Conservation (phyloP, 345 rosid species). For the Limnanthes douglasii region DNA sequence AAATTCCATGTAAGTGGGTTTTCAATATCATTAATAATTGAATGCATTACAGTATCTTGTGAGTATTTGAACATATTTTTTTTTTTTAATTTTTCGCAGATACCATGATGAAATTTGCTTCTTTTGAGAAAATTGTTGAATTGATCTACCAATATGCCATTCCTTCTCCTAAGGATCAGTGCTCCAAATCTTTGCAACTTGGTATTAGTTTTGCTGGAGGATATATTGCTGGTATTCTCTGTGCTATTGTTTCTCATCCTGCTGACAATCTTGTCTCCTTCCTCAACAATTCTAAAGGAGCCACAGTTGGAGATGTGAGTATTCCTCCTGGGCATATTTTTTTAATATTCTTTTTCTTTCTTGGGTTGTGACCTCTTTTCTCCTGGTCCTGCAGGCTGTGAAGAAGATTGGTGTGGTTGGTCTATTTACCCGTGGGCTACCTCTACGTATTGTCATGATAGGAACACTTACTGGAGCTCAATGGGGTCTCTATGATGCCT, state of each 20-base stretch:
- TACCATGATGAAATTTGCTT: constrained; percentile 99
- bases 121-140: constrained; percentile 91
- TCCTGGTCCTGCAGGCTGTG: constrained; percentile 52
- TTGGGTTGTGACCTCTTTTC: background rate
- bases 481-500: constrained; percentile 94
- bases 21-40: background rate
- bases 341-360: background rate
- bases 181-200: constrained; percentile 80
- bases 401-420: constrained; percentile 87
- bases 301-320: constrained; percentile 93
- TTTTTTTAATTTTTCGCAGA: constrained; percentile 40
- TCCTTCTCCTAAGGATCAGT: constrained; percentile 72
- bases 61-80: too few species aligned
- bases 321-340: background rate
- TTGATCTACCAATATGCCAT: constrained; percentile 68
- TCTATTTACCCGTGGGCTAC: constrained; percentile 92
- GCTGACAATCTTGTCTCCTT: constrained; percentile 95
- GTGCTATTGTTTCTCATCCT: constrained; percentile 86
- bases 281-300: constrained; percentile 97
- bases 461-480: constrained; percentile 98
- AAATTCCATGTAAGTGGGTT: constrained; percentile 56
- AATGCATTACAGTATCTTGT: too few species aligned
- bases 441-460: constrained; percentile 96
- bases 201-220: constrained; percentile 95
- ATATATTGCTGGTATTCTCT: constrained; percentile 80